Percentiles rank a stretch among this genome's conserved stretches.
These are phyloP conservation scores for Aspergillus hiratsukae DNA, from an alignment of 2,329 filamentous ascomycete genomes.

Conservation along the genomic window DNA sequence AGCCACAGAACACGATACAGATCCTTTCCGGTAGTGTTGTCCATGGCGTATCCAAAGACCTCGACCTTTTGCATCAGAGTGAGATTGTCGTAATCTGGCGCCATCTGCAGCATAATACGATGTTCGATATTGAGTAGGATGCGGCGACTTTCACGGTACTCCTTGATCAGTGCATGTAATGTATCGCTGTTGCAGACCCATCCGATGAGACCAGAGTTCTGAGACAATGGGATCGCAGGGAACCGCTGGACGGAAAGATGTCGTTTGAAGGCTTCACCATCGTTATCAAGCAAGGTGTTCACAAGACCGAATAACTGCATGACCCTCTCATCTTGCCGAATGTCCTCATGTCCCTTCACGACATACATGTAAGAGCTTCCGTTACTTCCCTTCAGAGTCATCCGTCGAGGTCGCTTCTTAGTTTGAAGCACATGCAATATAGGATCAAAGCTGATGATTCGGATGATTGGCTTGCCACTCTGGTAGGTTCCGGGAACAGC, in stretches of 20 bases:
- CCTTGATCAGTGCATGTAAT: slow-evolving; percentile 89
- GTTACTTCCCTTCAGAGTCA: slow-evolving; percentile 84
- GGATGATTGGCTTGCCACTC: slow-evolving; percentile 72
- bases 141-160: slow-evolving; percentile 94
- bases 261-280: slow-evolving; percentile 94
- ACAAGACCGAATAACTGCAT: slow-evolving; percentile 99
- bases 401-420: slow-evolving; percentile 89
- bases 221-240: slow-evolving; percentile 92
- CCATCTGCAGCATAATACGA: slow-evolving; percentile 99
- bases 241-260: slow-evolving; percentile 96
- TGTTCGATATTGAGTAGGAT: slow-evolving; percentile 99
- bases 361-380: slow-evolving; percentile 81
- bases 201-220: slow-evolving; percentile 89
- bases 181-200: slow-evolving; percentile 99
- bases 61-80: slow-evolving; percentile 99
- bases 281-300: slow-evolving; percentile 89
- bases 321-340: slow-evolving; percentile 95
- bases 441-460: slow-evolving; percentile 84
- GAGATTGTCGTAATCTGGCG: slow-evolving; percentile 95
- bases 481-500: slow-evolving; percentile 94
- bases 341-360: slow-evolving; percentile 99
- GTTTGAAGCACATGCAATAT: slow-evolving; percentile 91
- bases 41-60: slow-evolving; percentile 96
- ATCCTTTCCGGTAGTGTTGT: slow-evolving; percentile 98
- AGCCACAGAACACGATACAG: slow-evolving; percentile 97